phyloP scores from a whole-genome alignment of 768 basidiomycete genomes.

The Trametes punicea region DNA sequence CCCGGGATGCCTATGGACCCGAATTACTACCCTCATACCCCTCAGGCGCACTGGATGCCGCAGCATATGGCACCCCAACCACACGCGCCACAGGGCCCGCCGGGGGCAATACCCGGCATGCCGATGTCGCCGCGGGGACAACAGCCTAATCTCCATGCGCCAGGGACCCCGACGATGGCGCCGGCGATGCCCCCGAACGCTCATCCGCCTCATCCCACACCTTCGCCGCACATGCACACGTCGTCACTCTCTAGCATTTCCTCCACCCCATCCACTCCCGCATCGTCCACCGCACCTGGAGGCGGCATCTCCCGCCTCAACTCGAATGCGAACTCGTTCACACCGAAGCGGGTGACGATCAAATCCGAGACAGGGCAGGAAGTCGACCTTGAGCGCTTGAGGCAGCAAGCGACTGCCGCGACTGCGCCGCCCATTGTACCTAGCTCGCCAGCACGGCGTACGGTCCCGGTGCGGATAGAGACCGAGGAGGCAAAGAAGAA shows the following conservation, averaged over 20 bases:
- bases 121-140: slow-evolving; percentile 71
- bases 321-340: slow-evolving; percentile 62
- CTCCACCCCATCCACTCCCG: slow-evolving; percentile 68
- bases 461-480: slow-evolving; percentile 57
- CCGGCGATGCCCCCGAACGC: slow-evolving; percentile 50
- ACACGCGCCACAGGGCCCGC: slow-evolving; percentile 33
- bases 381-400: slow-evolving; percentile 55
- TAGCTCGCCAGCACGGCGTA: slow-evolving; percentile 34
- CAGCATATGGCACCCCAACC: slow-evolving; percentile 33
- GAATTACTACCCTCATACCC: slow-evolving; percentile 39
- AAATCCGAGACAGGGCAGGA: slow-evolving; percentile 66
- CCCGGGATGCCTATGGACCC: slow-evolving; percentile 40
- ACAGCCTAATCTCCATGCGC: slow-evolving; percentile 47
- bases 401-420: slow-evolving; percentile 42
- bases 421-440: slow-evolving; percentile 39
- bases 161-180: slow-evolving; percentile 65
- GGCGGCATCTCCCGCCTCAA: slow-evolving; percentile 46
- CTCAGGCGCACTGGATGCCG: slow-evolving; percentile 31
- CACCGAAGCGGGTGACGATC: slow-evolving; percentile 47
- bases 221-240: slow-evolving; percentile 38
- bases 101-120: slow-evolving; percentile 37
- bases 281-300: slow-evolving; percentile 42
- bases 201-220: slow-evolving; percentile 49
- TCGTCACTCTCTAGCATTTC: slow-evolving; percentile 50
- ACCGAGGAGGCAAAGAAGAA: slow-evolving; percentile 52